A percentile compares a stretch with the other conserved stretches of the same genome.
phyloP scores from a whole-genome alignment of 805 yeast species.

The Candida taoyuanica region DNA sequence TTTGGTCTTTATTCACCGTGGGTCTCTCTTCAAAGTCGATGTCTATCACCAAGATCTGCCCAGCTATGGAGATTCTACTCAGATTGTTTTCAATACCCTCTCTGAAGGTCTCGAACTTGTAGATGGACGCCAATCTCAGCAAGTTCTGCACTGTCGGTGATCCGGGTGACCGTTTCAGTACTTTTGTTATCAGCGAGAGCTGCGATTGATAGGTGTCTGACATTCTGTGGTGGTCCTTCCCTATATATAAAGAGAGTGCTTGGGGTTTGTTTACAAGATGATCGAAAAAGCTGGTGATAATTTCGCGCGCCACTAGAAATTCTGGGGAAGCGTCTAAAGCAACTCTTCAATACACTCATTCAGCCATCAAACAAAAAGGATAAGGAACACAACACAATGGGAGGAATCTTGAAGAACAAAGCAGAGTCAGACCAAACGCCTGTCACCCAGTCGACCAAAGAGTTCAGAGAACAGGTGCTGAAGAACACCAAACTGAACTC shows the following conservation, averaged over 20 bases:
- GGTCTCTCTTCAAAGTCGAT: constrained; percentile 20
- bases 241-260: background rate
- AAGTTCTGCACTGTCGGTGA: constrained; percentile 23
- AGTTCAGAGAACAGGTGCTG: constrained; percentile 64
- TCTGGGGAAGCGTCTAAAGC: too few relatives aligned
- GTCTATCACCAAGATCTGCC: constrained; percentile 27
- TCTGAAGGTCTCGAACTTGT: constrained; percentile 25
- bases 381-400: constrained; percentile 17
- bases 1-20: constrained; percentile 9
- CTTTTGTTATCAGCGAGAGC: constrained; percentile 16
- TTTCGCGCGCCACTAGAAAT: too few relatives aligned
- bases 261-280: background rate
- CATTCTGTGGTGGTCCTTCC: constrained; percentile 10
- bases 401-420: constrained; percentile 54
- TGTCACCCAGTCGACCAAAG: constrained; percentile 33
- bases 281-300: too few relatives aligned
- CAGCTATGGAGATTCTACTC: constrained; percentile 24
- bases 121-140: constrained; percentile 25
- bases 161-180: constrained; percentile 21
- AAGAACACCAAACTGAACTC: constrained; percentile 79
- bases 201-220: constrained; percentile 22
- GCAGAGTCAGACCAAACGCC: constrained; percentile 27
- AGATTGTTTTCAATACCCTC: constrained; percentile 17
- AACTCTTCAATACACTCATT: too few relatives aligned
- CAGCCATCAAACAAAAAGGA: background rate